Evolutionary conservation across 2,329 filamentous ascomycete species (phyloP).

Genomic region (Colletotrichum sp.): DNA sequence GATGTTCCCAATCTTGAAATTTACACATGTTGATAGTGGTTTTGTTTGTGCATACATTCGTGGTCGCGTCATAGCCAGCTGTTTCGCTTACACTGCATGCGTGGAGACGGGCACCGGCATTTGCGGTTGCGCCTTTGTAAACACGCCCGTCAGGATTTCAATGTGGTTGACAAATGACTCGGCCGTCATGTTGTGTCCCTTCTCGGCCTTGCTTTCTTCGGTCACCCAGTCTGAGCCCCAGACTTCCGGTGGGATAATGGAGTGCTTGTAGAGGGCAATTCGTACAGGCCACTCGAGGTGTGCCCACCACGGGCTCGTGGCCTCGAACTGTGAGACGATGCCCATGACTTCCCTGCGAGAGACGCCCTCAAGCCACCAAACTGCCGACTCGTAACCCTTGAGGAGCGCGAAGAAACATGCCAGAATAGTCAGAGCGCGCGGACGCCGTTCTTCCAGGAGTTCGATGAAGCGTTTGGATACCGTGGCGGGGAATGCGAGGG

Average conservation of each 20-base stretch:
- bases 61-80: slow-evolving; percentile 14
- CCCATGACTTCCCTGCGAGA: slow-evolving; percentile 70
- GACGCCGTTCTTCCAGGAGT: slow-evolving; percentile 61
- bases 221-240: slow-evolving; percentile 60
- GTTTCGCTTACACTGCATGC: slow-evolving; percentile 9
- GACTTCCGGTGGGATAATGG: slow-evolving; percentile 58
- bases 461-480: slow-evolving; percentile 67
- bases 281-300: slow-evolving; percentile 66
- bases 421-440: slow-evolving; percentile 67
- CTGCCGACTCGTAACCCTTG: slow-evolving; percentile 59
- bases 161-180: slow-evolving; percentile 48
- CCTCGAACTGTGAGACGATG: slow-evolving; percentile 63
- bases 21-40: not conserved
- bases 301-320: slow-evolving; percentile 64
- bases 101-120: slow-evolving; percentile 24
- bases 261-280: slow-evolving; percentile 62
- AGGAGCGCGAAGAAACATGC: slow-evolving; percentile 72
- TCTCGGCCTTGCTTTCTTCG: slow-evolving; percentile 41
- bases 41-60: not conserved
- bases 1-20: not conserved
- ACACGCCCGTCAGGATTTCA: slow-evolving; percentile 48
- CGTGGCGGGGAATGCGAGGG: slow-evolving; percentile 68
- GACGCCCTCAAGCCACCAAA: slow-evolving; percentile 76
- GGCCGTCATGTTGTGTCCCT: slow-evolving; percentile 28
- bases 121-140: slow-evolving; percentile 31